Percentiles rank a stretch among this genome's conserved stretches.
Conservation (phyloP, 192 early-diverging fungal species). For the Coemansia sp. region DNA sequence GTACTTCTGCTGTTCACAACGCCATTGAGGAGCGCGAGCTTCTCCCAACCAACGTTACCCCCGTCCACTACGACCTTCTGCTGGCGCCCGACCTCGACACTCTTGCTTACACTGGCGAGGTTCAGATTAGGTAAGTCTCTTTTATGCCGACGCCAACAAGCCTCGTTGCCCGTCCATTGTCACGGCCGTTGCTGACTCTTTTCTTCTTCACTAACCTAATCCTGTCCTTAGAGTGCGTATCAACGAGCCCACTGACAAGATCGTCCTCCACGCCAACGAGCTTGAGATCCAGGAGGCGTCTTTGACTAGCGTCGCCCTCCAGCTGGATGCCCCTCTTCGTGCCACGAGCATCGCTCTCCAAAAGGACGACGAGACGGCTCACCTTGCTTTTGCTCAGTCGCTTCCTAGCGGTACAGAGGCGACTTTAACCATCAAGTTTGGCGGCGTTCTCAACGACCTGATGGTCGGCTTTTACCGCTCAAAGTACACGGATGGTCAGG, state of each 20-base stretch:
- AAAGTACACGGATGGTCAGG: slow-evolving; percentile 67
- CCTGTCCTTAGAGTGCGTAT: slow-evolving; percentile 52
- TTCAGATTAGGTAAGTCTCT: slow-evolving; percentile 60
- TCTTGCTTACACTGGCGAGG: slow-evolving; percentile 79
- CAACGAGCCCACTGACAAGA: slow-evolving; percentile 62
- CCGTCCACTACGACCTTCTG: slow-evolving; percentile 78
- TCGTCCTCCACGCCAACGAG: slow-evolving; percentile 68
- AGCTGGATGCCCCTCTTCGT: slow-evolving; percentile 15
- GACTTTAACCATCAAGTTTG: slow-evolving; percentile 61
- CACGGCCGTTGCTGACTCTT: background rate
- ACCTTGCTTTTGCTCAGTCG: slow-evolving; percentile 62
- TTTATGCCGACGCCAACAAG: background rate
- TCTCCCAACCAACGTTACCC: slow-evolving; percentile 82
- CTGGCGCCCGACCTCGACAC: slow-evolving; percentile 79
- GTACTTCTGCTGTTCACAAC: slow-evolving; percentile 26
- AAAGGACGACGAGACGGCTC: slow-evolving; percentile 52
- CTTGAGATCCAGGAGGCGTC: slow-evolving; percentile 59
- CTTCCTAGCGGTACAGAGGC: slow-evolving; percentile 57
- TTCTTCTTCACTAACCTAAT: background rate
- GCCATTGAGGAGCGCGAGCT: slow-evolving; percentile 65
- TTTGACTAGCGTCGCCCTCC: slow-evolving; percentile 57
- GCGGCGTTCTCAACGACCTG: slow-evolving; percentile 74
- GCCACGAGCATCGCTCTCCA: slow-evolving; percentile 31
- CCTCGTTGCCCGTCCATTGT: background rate
- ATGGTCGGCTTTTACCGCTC: slow-evolving; percentile 96